Base-by-base conservation (phyloP, 225 moss, liverwort and hornwort genomes). In the Neckera pumila region DNA sequence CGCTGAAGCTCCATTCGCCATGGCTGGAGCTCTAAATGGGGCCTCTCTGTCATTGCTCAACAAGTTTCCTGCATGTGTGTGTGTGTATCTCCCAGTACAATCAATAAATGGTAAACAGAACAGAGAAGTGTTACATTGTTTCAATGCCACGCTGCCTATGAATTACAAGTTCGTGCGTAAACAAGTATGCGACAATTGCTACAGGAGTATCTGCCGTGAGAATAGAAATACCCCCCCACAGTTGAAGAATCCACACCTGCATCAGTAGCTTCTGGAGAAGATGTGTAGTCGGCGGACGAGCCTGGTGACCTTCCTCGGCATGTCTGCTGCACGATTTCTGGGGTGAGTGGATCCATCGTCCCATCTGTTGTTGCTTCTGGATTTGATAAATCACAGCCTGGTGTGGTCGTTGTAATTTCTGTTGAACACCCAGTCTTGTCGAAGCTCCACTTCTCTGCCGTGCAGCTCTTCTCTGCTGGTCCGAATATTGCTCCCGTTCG, bases 281-380 rank as follows among this genome's bases (percentile, higher is more conserved):
- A 84, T n/a, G 60, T 88, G 78, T 72, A 53, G 79, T 64, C 87
- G 45, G 79, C 69, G 43, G 84, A 80, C 58, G 90, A 88, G 38
- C 31, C 81, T 61, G 87, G 65, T 57, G 86, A 86, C 47, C 53
- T 79, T 56, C 40, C 73, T 65, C 84, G 80, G 65, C 65, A 38
- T 18, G 82, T 75, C 31, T 84, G 84, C 45, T 79, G 87, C 63
- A 80, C 65, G n/a, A 84, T 84, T 79, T 90, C 90, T 31, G 87
- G 90, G 40, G 90, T 87, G 73, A 84, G 84, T 57, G 87, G 90
- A 58, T 84, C 80, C 80, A 90, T 84, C 38, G 4, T 64, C 65
- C 90, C 59, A 58, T 38, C 65, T 72, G 72, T 26, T 71, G 63
- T 70, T 61, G 83, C 79, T 62, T 45, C 84, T 87, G 56, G 72